These are phyloP conservation scores for Candida ovalis DNA, from an alignment of 805 yeast species.

Conservation along the genomic window DNA sequence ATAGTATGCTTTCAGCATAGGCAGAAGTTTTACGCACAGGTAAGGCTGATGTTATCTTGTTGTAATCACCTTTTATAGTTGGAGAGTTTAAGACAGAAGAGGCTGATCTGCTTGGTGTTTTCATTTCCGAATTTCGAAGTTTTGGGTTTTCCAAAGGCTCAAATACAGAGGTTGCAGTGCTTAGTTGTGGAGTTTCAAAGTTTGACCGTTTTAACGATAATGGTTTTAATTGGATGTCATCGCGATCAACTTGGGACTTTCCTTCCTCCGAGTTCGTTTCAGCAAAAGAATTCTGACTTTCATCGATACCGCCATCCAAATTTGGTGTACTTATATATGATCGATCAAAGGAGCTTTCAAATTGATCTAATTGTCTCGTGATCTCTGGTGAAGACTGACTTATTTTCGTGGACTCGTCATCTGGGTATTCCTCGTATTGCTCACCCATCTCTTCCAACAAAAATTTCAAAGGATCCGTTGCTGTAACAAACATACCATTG, in stretches of 20 bases:
- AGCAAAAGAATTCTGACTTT: not conserved
- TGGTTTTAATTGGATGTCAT: conserved; percentile 14
- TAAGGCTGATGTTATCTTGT: not conserved
- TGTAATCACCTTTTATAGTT: too few relatives aligned
- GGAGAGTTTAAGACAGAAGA: not conserved
- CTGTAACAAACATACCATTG: conserved; percentile 31
- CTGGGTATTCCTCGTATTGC: not conserved
- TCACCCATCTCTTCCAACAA: conserved; percentile 10
- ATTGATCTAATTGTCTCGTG: not conserved
- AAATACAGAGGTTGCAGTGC: not conserved
- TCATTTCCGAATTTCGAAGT: not conserved
- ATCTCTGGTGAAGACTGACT: not conserved
- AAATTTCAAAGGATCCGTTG: conserved; percentile 28
- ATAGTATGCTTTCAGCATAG: conserved; percentile 5
- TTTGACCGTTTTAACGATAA: conserved; percentile 15
- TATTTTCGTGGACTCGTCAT: not conserved
- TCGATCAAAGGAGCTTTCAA: not conserved
- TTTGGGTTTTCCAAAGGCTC: not conserved
- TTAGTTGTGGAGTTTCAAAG: not conserved
- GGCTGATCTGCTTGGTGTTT: not conserved
- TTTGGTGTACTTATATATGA: not conserved
- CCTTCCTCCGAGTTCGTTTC: not conserved
- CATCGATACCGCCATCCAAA: not conserved
- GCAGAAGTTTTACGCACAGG: not conserved
- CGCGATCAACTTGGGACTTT: not conserved